Base-by-base conservation (phyloP, 176 grass and related monocot genomes). In the Urochloa ruziziensis region DNA sequence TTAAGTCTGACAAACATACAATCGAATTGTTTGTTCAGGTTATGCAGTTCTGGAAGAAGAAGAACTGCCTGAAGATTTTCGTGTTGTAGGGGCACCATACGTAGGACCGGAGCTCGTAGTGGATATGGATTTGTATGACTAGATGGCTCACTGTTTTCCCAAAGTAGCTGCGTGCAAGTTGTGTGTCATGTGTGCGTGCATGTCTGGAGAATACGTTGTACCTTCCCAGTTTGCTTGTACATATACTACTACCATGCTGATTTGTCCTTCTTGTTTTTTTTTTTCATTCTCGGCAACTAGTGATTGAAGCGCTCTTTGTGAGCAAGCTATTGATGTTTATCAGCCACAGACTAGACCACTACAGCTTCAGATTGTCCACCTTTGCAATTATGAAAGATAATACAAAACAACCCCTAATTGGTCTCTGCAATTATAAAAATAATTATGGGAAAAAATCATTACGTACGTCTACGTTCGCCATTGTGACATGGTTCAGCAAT, bases 21-120 rank as follows among this genome's bases (percentile, higher is more conserved):
- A 19, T 18, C 35, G 3, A 7, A n/a, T 65, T 3, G 1, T 67
- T 10, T 19, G 32, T 69, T 44, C 88, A 94, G 88, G 85, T 77
- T 91, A 74, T 82, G 82, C 73, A 3, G 10, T 83, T 12, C 23
- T 90, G 13, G 67, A 90, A 75, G 82, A 83, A 53, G 75, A 35
- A 12, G 61, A 67, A 1, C 33, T 94, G 68, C 88, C 82, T 0
- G 68, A 94, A 15, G 78, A 77, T 70, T 48, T 94, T 18, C 49
- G 48, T 3, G 85, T 88, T 16, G 36, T 18, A 8, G 85, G 85
- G 39, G 85, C 82, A 7, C 72, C 82, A 21, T 88, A 90, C 14
- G 66, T 85, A 58, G 85, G 88, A 17, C 91, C 91, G 1, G 73
- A 90, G 48, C 85, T 88, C 42, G 53, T 30, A 17, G 52, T 83